Evolutionary conservation across 2,329 filamentous ascomycete species (phyloP), one percentile per base, ranked within the genome.

Genomic region (Ceratocystis diversiconidia): DNA sequence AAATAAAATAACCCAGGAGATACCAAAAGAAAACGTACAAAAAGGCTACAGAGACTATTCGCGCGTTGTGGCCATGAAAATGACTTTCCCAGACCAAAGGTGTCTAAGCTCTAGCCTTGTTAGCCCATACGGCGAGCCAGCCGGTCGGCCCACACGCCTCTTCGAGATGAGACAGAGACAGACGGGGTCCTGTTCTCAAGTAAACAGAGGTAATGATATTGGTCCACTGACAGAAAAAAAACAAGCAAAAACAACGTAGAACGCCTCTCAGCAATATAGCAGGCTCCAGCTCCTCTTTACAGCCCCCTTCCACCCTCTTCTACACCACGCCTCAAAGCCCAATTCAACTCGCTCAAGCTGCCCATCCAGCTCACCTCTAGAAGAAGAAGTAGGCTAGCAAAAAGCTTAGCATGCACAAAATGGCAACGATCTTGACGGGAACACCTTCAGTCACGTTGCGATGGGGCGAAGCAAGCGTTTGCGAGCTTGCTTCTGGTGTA

Each of bases 351-450:
- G 36, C 55, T 65, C 30, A 48, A 50, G 59, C 43, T 15, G 55
- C 48, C 52, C 28, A 61, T 61, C 68, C 64, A 43, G 67, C 63
- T 59, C 55, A 52, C 25, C 61, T 62, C 66, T 85, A 99, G 77
- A 99, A 99, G 80, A 99, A 91, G 76, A 97, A 84, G 77, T 96
- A 99, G 65, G 91, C 94, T 71, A 97, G 82, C 73, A 99, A 77
- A 79, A 99, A 99, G 79, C 90, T 92, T 69, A 95, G 72, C 71
- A 99, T 79, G 74, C 92, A 96, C 55, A 99, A 79, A 25, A 85
- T 79, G 25, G 94, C 92, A 57, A 89, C 89, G 69, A 92, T 83
- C 74, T 92, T 87, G 62, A 99, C 84, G 0, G 94, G 86, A 2
- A 99, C 92, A 25, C 94, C 92, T 71, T 91, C 85, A 44, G 66